Conservation (phyloP, 441 rosid genomes). For the Aquilaria agallochum region DNA sequence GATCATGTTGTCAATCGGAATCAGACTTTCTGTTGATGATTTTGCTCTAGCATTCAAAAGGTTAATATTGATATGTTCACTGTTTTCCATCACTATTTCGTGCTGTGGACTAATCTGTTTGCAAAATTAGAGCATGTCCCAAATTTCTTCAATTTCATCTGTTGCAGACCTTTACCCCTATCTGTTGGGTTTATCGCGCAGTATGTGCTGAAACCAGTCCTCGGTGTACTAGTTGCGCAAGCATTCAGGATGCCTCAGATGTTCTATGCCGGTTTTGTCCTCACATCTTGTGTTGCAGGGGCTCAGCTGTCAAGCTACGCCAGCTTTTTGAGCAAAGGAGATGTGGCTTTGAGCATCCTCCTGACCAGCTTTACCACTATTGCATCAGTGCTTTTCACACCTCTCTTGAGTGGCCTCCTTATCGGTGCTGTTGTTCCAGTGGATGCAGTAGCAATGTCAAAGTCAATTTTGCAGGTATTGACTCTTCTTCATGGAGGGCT, state of each 20-base stretch:
- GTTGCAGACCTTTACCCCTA: slow-evolving; percentile 78
- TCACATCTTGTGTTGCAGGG: slow-evolving; percentile 85
- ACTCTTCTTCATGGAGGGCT: slow-evolving; percentile 4
- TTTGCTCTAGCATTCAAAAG: slow-evolving; percentile 87
- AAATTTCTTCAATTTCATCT: slow-evolving; percentile 15
- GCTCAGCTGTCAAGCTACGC: slow-evolving; percentile 95
- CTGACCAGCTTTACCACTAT: slow-evolving; percentile 79
- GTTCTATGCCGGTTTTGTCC: slow-evolving; percentile 84
- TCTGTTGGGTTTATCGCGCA: slow-evolving; percentile 76
- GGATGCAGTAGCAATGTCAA: slow-evolving; percentile 87
- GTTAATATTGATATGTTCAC: slow-evolving; percentile 23
- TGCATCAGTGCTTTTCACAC: slow-evolving; percentile 75
- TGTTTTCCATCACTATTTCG: background rate
- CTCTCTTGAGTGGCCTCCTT: slow-evolving; percentile 72
- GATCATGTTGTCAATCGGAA: slow-evolving; percentile 92
- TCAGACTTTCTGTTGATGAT: slow-evolving; percentile 71
- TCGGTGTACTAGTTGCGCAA: slow-evolving; percentile 67
- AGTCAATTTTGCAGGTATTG: slow-evolving; percentile 84
- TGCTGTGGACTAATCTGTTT: slow-evolving; percentile 4
- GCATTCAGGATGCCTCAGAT: slow-evolving; percentile 65
- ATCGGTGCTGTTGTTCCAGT: slow-evolving; percentile 93
- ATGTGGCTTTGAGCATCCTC: slow-evolving; percentile 94
- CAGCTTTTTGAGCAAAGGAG: slow-evolving; percentile 83
- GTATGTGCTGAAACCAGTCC: slow-evolving; percentile 74
- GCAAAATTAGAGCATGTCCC: slow-evolving; percentile 10